Conservation (phyloP, 768 basidiomycete species). For the Mycena pura region DNA sequence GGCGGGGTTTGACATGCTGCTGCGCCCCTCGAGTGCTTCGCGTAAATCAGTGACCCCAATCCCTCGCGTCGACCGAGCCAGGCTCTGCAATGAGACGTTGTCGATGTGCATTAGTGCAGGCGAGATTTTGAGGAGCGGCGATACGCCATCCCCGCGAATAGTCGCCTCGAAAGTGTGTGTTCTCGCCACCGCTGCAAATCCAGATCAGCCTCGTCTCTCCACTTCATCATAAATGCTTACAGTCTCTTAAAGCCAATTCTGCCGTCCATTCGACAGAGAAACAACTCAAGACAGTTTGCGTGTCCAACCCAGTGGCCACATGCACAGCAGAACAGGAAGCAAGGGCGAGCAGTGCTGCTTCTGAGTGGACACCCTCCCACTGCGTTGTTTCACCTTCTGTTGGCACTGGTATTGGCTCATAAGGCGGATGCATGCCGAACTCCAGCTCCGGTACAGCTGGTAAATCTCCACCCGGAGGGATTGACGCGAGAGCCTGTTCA, state of each 20-base stretch:
- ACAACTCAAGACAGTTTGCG: slow-evolving; percentile 57
- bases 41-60: slow-evolving; percentile 89
- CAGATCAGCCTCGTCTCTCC: not conserved
- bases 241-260: slow-evolving; percentile 74
- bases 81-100: slow-evolving; percentile 86
- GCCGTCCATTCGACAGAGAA: slow-evolving; percentile 74
- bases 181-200: slow-evolving; percentile 58
- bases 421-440: slow-evolving; percentile 52
- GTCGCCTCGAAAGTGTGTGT: slow-evolving; percentile 60
- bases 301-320: slow-evolving; percentile 69
- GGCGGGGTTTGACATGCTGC: slow-evolving; percentile 81
- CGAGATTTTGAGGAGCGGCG: slow-evolving; percentile 80
- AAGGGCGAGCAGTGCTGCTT: slow-evolving; percentile 63
- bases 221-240: slow-evolving; percentile 51
- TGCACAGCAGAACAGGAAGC: slow-evolving; percentile 61
- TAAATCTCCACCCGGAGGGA: slow-evolving; percentile 34
- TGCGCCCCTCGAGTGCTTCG: slow-evolving; percentile 87
- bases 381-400: slow-evolving; percentile 30
- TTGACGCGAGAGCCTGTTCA: slow-evolving; percentile 51
- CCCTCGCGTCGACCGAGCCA: slow-evolving; percentile 77
- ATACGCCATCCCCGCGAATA: slow-evolving; percentile 68
- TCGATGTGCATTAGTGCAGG: slow-evolving; percentile 91
- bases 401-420: slow-evolving; percentile 51
- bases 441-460: slow-evolving; percentile 27
- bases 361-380: slow-evolving; percentile 56